phyloP scores from a whole-genome alignment of 2,329 filamentous ascomycete genomes.

The Lachnellula occidentalis region DNA sequence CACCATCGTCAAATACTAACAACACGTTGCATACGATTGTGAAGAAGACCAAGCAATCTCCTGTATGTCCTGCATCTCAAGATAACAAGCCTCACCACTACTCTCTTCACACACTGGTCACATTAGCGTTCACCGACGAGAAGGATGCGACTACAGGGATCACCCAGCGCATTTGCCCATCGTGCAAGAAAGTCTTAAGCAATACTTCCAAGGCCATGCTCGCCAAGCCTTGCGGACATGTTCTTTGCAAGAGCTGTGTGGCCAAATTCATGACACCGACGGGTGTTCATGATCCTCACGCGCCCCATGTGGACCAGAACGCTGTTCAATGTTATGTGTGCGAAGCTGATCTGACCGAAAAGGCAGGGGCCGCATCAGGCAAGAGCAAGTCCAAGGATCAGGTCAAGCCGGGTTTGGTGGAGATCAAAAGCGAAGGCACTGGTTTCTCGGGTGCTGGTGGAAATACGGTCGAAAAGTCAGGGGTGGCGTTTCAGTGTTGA shows the following conservation, averaged over 20 bases:
- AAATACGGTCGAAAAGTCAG: conserved; percentile 72
- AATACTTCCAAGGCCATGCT: conserved; percentile 80
- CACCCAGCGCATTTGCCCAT: conserved; percentile 64
- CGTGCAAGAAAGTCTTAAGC: conserved; percentile 75
- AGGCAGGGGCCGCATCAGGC: conserved; percentile 41
- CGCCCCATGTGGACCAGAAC: conserved; percentile 43
- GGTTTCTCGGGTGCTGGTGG: conserved; percentile 86
- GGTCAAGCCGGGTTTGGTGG: conserved; percentile 67
- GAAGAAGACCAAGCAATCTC: conserved; percentile 61
- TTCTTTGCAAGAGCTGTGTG: conserved; percentile 80
- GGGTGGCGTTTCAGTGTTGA: conserved; percentile 79
- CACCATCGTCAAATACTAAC: conserved; percentile 59
- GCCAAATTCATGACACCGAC: conserved; percentile 71
- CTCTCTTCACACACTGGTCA: conserved; percentile 71
- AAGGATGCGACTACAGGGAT: conserved; percentile 44
- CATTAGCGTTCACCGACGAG: conserved; percentile 72
- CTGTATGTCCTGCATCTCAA: conserved; percentile 71
- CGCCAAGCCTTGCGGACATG: conserved; percentile 84
- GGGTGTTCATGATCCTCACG: conserved; percentile 54
- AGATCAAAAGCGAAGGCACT: conserved; percentile 80
- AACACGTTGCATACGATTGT: conserved; percentile 48
- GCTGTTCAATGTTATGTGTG: conserved; percentile 77
- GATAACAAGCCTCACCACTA: conserved; percentile 64
- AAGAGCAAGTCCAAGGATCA: conserved; percentile 49
- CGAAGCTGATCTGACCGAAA: conserved; percentile 64